Conservation (phyloP, 2,329 filamentous ascomycete genomes). For the Aspergillus nomiae region DNA sequence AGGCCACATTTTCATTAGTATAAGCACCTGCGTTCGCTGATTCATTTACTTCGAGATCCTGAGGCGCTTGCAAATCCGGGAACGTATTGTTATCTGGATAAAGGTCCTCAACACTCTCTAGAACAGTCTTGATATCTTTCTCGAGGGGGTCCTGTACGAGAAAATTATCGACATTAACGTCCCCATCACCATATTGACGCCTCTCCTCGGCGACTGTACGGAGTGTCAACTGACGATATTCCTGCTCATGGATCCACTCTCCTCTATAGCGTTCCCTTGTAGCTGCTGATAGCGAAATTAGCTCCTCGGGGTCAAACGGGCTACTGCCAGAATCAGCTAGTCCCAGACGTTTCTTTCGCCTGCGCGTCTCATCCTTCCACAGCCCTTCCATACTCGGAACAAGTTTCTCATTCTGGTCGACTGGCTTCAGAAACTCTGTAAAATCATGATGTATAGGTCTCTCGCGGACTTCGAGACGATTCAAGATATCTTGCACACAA, state of each 20-base stretch:
- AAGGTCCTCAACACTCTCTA: conserved; percentile 85
- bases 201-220: conserved; percentile 67
- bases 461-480: conserved; percentile 73
- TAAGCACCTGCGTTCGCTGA: conserved; percentile 44
- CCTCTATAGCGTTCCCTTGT: conserved; percentile 69
- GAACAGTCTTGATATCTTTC: conserved; percentile 68
- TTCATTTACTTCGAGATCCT: conserved; percentile 12
- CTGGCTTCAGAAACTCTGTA: conserved; percentile 67
- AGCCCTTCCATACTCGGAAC: conserved; percentile 92
- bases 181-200: conserved; percentile 46
- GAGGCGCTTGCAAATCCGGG: conserved; percentile 23
- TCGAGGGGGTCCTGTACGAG: conserved; percentile 57
- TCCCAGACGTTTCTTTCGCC: conserved; percentile 72
- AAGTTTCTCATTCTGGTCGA: conserved; percentile 71
- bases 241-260: conserved; percentile 92
- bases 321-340: conserved; percentile 66
- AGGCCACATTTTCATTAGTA: conserved; percentile 66
- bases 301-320: conserved; percentile 76
- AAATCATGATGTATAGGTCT: conserved; percentile 88
- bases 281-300: conserved; percentile 89
- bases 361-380: conserved; percentile 85
- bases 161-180: conserved; percentile 66
- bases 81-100: conserved; percentile 66
- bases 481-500: conserved; percentile 83
- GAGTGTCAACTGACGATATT: conserved; percentile 68